Evolutionary conservation across 805 yeast genomes (phyloP).

Genomic region (Pichia membranifaciens): DNA sequence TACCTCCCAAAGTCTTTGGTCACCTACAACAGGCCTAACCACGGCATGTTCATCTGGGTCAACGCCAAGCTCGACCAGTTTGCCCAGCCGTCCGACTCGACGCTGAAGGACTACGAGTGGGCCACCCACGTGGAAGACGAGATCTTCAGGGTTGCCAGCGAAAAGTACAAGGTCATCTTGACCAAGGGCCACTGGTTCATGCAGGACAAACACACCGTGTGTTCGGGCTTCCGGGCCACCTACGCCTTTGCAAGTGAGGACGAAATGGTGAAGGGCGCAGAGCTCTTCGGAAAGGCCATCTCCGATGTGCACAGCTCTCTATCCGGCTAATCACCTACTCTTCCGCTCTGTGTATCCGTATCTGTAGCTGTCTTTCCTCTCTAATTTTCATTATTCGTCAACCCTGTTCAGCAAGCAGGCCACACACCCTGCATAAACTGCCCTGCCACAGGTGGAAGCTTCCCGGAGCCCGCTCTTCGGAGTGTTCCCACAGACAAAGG

Average conservation of each 20-base stretch:
- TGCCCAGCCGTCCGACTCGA: conserved; percentile 35
- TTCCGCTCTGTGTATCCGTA: too few relatives aligned
- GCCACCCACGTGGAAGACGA: conserved; percentile 27
- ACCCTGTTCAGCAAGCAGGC: too few relatives aligned
- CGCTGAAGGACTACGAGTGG: conserved; percentile 30
- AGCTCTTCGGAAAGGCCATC: conserved; percentile 26
- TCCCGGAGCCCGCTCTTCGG: too few relatives aligned
- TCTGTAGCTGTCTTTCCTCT: too few relatives aligned
- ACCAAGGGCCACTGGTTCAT: conserved; percentile 33
- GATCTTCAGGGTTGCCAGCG: conserved; percentile 20
- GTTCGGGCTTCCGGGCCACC: conserved; percentile 30
- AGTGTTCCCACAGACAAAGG: too few relatives aligned
- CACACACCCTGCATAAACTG: too few relatives aligned
- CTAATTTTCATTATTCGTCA: too few relatives aligned
- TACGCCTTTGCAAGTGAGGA: conserved; percentile 27
- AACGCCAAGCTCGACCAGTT: conserved; percentile 35
- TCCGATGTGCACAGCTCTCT: conserved; percentile 14
- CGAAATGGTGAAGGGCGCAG: conserved; percentile 22
- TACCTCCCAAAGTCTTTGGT: conserved; percentile 41
- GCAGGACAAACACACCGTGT: conserved; percentile 18
- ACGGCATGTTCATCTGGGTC: conserved; percentile 42
- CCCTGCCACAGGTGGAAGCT: too few relatives aligned
- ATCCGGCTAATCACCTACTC: too few relatives aligned
- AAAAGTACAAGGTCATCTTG: conserved; percentile 24
- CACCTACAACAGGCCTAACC: conserved; percentile 36